Conservation (phyloP, 768 basidiomycete genomes). For the Austroboletus eburneus region DNA sequence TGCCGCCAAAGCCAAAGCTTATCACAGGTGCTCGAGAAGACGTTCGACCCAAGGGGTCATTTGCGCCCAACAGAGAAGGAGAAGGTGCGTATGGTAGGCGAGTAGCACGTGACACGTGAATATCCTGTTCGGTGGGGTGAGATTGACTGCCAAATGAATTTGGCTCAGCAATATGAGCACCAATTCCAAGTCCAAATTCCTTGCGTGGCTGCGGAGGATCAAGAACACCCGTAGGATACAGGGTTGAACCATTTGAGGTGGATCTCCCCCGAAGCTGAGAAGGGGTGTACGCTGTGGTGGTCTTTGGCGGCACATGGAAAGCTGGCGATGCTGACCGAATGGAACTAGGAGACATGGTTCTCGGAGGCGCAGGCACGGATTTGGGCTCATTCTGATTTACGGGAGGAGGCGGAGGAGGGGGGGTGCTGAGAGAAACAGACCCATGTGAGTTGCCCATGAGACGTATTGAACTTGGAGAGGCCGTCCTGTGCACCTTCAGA, state of each 20-base stretch:
- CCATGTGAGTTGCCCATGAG: constrained; percentile 16
- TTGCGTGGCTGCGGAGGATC: constrained; percentile 22
- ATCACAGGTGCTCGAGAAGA: constrained; percentile 72
- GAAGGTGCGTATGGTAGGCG: constrained; percentile 76
- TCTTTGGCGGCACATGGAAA: constrained; percentile 35
- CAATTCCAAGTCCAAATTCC: constrained; percentile 25
- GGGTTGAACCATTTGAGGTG: constrained; percentile 41
- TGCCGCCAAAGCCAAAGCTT: constrained; percentile 93
- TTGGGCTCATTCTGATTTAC: constrained; percentile 19
- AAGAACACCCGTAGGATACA: constrained; percentile 29
- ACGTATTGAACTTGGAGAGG: constrained; percentile 25
- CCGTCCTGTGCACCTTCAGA: constrained; percentile 31
- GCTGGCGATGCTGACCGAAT: constrained; percentile 22
- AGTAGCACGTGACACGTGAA: constrained; percentile 31
- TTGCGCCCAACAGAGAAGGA: constrained; percentile 74
- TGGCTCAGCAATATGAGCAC: constrained; percentile 17
- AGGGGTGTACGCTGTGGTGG: constrained; percentile 9
- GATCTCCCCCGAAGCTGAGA: constrained; percentile 36
- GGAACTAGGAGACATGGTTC: constrained; percentile 30
- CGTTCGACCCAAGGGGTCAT: constrained; percentile 77
- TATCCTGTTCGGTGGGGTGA: constrained; percentile 24
- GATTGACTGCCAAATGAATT: constrained; percentile 12
- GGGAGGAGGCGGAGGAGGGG: constrained; percentile 5
- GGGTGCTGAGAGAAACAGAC: constrained; percentile 6
- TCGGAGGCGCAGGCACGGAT: constrained; percentile 16